phyloP scores from a whole-genome alignment of 2,329 filamentous ascomycete genomes.

The Anisogramma anomala region DNA sequence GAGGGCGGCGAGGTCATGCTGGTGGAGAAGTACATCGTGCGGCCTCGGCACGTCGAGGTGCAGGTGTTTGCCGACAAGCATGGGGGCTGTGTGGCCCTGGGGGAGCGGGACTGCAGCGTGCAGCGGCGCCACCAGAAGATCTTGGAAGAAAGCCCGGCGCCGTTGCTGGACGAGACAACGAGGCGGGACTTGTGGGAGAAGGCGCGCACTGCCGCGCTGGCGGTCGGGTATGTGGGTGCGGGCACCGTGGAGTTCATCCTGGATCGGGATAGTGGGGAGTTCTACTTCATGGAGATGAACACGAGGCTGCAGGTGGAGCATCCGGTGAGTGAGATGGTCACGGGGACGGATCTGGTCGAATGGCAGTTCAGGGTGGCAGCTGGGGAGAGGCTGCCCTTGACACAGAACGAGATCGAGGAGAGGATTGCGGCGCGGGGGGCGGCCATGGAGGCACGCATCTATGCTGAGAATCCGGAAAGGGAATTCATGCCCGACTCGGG shows the following conservation, averaged over 20 bases:
- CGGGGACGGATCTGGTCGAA: conserved; percentile 66
- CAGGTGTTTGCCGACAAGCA: conserved; percentile 78
- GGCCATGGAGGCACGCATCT: conserved; percentile 91
- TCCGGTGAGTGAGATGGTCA: conserved; percentile 69
- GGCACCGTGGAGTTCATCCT: conserved; percentile 88
- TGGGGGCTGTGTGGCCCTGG: conserved; percentile 70
- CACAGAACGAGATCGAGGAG: conserved; percentile 54
- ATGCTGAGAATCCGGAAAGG: conserved; percentile 84
- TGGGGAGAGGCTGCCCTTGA: conserved; percentile 44
- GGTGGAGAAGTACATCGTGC: conserved; percentile 71
- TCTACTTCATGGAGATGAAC: conserved; percentile 76
- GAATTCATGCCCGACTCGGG: conserved; percentile 94
- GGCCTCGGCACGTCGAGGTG: conserved; percentile 76
- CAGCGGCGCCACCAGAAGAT: conserved; percentile 86
- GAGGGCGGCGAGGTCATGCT: conserved; percentile 70
- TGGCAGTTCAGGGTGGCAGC: conserved; percentile 80
- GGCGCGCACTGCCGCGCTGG: conserved; percentile 54
- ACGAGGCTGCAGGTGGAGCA: conserved; percentile 94
- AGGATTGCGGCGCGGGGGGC: conserved; percentile 67
- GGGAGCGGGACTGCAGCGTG: conserved; percentile 79
- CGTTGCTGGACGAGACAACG: conserved; percentile 47
- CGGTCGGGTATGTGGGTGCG: conserved; percentile 78
- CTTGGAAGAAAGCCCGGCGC: conserved; percentile 77
- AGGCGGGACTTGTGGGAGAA: conserved; percentile 53
- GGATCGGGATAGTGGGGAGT: conserved; percentile 68